These are phyloP conservation scores for Zasmidium citrigriseum DNA, from an alignment of 2,329 filamentous ascomycete species.

Conservation along the genomic window DNA sequence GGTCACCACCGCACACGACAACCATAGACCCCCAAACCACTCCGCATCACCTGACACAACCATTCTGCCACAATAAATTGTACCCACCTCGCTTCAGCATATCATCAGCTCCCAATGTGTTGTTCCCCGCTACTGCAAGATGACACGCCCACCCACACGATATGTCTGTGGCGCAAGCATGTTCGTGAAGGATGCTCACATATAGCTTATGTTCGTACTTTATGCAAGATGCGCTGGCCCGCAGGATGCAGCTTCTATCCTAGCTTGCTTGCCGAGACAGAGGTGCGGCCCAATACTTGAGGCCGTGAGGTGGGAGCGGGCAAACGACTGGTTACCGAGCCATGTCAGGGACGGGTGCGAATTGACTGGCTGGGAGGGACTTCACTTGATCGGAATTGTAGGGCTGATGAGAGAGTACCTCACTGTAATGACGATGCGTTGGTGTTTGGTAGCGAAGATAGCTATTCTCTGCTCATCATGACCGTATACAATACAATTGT, in stretches of 20 bases:
- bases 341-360: constrained; percentile 23
- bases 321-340: constrained; percentile 24
- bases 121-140: not conserved
- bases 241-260: no score
- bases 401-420: not conserved
- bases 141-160: not conserved
- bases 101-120: not conserved
- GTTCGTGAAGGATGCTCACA: not conserved
- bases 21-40: no score
- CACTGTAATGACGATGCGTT: not conserved
- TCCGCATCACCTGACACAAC: not conserved
- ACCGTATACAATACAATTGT: not conserved
- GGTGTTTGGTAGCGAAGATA: not conserved
- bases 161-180: not conserved
- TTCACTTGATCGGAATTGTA: constrained; percentile 12
- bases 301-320: constrained; percentile 10
- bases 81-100: no score
- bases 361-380: constrained; percentile 21
- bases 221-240: constrained; percentile 27
- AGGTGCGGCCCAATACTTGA: constrained; percentile 22
- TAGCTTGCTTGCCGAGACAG: no score
- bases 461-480: not conserved
- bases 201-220: constrained; percentile 13
- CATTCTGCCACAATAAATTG: not conserved
- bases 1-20: no score